phyloP scores from a whole-genome alignment of 2,329 filamentous ascomycete genomes.

The Calonectria hawksworthii region DNA sequence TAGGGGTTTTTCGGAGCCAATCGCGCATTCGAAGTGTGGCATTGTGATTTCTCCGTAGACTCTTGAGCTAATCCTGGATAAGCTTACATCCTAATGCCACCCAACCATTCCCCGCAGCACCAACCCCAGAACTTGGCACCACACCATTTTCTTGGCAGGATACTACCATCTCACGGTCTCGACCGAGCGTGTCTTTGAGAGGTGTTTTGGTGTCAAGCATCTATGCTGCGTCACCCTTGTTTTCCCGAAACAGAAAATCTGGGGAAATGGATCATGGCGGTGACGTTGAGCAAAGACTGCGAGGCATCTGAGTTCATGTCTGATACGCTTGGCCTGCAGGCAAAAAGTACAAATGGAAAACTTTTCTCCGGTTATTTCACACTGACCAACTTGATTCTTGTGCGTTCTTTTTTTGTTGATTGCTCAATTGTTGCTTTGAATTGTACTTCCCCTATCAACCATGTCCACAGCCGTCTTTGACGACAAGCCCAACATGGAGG shows the following conservation, averaged over 20 bases:
- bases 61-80: constrained; percentile 9
- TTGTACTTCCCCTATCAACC: background rate
- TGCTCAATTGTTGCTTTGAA: background rate
- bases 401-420: background rate
- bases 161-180: background rate
- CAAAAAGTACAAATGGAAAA: background rate
- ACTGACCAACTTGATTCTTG: background rate
- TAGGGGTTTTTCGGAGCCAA: background rate
- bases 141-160: background rate
- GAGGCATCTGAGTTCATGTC: background rate
- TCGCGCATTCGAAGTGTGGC: background rate
- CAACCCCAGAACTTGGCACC: background rate
- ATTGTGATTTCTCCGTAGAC: background rate
- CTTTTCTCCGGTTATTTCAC: background rate
- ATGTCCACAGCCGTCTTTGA: background rate
- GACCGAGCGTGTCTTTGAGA: background rate
- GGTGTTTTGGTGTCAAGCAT: background rate
- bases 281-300: background rate
- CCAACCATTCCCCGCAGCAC: background rate
- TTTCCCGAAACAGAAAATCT: background rate
- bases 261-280: background rate
- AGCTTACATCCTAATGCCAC: constrained; percentile 12
- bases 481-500: background rate
- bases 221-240: background rate
- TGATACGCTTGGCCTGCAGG: background rate